phyloP scores from a whole-genome alignment of 306 rosid species.

The Crataegus laevigata region DNA sequence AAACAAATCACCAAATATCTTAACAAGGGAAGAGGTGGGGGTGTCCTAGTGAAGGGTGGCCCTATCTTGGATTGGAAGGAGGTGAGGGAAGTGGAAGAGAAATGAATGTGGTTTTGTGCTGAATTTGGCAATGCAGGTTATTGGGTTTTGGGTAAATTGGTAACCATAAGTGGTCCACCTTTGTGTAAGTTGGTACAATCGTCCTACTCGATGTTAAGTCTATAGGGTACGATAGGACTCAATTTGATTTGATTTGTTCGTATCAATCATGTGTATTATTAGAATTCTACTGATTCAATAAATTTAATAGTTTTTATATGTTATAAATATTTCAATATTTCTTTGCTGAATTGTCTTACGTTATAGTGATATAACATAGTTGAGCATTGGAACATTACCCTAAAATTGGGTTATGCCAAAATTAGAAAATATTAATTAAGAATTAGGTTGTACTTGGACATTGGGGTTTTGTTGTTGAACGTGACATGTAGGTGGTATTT shows the following conservation, averaged over 20 bases:
- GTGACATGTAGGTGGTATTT: conserved; percentile 17
- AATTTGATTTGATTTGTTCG: neutral
- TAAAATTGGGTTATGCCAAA: neutral
- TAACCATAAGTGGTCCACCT: neutral
- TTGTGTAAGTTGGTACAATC: neutral
- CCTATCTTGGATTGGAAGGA: conserved; percentile 1
- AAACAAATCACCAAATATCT: too few relatives aligned
- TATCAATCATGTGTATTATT: too few relatives aligned
- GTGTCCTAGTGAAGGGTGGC: neutral
- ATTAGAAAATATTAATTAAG: neutral
- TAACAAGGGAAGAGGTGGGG: neutral
- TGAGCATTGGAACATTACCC: neutral
- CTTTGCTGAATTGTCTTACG: too few relatives aligned
- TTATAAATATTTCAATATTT: too few relatives aligned
- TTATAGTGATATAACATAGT: neutral
- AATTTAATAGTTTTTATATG: accelerated
- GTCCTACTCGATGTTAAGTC: neutral
- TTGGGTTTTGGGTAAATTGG: neutral
- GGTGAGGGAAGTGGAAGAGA: neutral
- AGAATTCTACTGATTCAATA: neutral
- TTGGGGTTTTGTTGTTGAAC: conserved; percentile 10
- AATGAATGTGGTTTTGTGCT: neutral
- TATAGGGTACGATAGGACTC: neutral
- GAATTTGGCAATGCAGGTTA: neutral
- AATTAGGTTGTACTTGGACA: neutral